Base-by-base conservation (phyloP, 2,329 filamentous ascomycete species). In the Arthroderma uncinatum region DNA sequence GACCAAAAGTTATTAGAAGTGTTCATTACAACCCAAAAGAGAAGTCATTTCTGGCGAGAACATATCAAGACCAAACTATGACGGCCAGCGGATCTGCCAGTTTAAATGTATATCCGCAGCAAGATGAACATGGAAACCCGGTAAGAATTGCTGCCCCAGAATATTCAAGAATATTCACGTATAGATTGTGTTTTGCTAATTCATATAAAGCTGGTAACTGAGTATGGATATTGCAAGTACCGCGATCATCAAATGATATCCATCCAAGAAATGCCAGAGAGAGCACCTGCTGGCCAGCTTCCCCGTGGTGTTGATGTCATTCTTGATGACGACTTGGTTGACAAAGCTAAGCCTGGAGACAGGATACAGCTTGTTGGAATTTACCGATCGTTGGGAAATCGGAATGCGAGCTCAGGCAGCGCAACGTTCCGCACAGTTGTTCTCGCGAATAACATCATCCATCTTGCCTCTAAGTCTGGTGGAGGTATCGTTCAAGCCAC, bases 201-300 rank as follows among this genome's bases (percentile, higher is more conserved):
- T 1, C 7, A 39, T 40, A 12, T 54, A 14, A 61, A 81, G 74
- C 79, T 98, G 19, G 82, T 89, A 58, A 98, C 93, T 2, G 93
- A 98, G 69, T 98, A 97, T 70, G 93, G 93, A 23, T 92, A 94
- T 74, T 94, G 86, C 70, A 93, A 87, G 54, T 98, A 96, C 74
- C 82, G 92, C 67, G 93, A 98, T 70, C 93, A 98, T 69, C 93
- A 98, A 72, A 95, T 89, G 14, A 89, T 98, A 59, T 96, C 92
- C 0, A 96, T 98, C 63, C 93, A 98, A 74, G 93, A 98, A 76
- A 98, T 98, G 93, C 93, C 93, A 0, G 93, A 98, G 73, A 81
- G 92, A 64, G 93, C 93, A 1, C 93, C 93, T 56, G 92, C 93
- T 59, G 93, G 93, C 55, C 93, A 97, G 76, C 80, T 98, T 62